phyloP scores from a whole-genome alignment of 495 filamentous ascomycete genomes.

The Baudoinia panamericana region DNA sequence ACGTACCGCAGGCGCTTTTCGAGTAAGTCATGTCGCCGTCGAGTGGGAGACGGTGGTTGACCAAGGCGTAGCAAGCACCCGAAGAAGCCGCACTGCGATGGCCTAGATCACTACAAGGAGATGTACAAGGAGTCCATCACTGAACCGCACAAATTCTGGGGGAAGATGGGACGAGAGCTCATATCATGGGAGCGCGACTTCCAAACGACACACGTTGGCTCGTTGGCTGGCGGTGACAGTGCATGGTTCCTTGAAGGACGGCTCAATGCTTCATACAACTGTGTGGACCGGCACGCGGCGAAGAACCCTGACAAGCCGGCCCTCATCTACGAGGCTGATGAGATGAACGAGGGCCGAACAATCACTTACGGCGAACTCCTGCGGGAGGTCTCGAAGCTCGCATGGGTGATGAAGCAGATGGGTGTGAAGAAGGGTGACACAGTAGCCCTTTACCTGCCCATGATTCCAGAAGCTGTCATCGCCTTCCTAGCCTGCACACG shows the following conservation, averaged over 20 bases:
- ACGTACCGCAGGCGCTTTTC: conserved; percentile 47
- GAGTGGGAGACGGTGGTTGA: neutral
- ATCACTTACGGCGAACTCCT: conserved; percentile 92
- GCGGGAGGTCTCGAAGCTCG: conserved; percentile 74
- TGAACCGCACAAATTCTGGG: conserved; percentile 87
- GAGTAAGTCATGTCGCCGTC: conserved; percentile 36
- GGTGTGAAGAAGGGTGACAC: conserved; percentile 97
- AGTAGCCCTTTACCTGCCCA: conserved; percentile 93
- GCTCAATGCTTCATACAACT: conserved; percentile 94
- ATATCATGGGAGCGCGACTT: conserved; percentile 86
- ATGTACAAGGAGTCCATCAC: conserved; percentile 95
- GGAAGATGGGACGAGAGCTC: conserved; percentile 67
- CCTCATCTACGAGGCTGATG: conserved; percentile 98
- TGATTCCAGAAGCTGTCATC: conserved; percentile 92
- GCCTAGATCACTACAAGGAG: conserved; percentile 75
- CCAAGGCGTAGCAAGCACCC: conserved; percentile 48
- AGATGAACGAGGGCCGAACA: conserved; percentile 70
- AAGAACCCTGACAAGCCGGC: conserved; percentile 84
- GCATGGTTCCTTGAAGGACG: conserved; percentile 92
- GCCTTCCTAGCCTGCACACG: conserved; percentile 82
- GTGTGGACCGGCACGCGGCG: conserved; percentile 88
- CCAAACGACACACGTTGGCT: conserved; percentile 72
- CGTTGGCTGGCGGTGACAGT: conserved; percentile 66
- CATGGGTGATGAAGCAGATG: conserved; percentile 79
- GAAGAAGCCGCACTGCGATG: conserved; percentile 50